Conservation (phyloP, 2,329 filamentous ascomycete genomes). For the Ophiostoma perfectum region DNA sequence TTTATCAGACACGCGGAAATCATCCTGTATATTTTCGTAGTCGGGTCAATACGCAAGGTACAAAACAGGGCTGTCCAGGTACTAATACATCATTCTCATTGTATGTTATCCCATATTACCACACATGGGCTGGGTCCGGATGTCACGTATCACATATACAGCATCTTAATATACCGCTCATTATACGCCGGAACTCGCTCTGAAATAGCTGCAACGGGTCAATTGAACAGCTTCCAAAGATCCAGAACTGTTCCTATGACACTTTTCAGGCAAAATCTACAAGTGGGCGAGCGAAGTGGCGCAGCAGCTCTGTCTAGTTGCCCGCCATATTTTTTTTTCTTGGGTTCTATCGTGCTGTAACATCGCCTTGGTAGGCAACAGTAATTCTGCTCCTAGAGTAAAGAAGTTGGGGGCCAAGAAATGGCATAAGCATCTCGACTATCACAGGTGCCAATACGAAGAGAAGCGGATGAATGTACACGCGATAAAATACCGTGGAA, state of each 20-base stretch:
- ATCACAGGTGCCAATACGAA: not conserved
- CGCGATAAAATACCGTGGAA: not conserved
- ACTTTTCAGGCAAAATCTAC: not conserved
- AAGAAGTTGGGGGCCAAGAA: not conserved
- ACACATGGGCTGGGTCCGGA: not conserved
- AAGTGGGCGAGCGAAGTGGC: not conserved
- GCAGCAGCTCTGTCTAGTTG: not conserved
- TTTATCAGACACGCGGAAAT: not conserved
- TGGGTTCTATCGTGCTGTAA: not conserved
- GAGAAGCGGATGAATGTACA: not conserved
- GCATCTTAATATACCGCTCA: not conserved
- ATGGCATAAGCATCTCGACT: not conserved
- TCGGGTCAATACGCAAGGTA: not conserved
- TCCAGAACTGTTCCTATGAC: not conserved
- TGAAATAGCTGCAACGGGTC: not conserved
- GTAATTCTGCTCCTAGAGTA: not conserved
- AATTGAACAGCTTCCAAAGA: not conserved
- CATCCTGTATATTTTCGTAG: not conserved
- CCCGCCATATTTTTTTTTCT: not conserved
- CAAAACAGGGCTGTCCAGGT: not conserved
- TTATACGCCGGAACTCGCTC: not conserved
- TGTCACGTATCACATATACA: not conserved
- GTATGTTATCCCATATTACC: not conserved
- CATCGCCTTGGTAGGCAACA: not conserved
- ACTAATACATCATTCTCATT: not conserved